These are phyloP conservation scores for Rhodomyrtus psidioides DNA, from an alignment of 441 rosid genomes.

Conservation along the genomic window DNA sequence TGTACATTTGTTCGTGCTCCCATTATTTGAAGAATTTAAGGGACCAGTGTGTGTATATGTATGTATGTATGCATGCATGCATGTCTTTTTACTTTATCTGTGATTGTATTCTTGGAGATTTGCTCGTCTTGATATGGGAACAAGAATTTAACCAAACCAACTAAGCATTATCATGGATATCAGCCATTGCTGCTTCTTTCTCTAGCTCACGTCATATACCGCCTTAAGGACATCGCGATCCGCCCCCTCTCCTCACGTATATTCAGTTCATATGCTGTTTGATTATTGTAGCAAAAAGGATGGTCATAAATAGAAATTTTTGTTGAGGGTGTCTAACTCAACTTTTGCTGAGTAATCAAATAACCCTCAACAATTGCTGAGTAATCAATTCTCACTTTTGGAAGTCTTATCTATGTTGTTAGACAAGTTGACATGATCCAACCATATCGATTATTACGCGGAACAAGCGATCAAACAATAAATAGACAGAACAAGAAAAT, in stretches of 20 bases:
- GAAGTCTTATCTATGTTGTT: neutral
- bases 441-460: too few relatives aligned
- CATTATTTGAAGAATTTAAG: too few relatives aligned
- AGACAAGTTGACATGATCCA: neutral
- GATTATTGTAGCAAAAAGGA: neutral
- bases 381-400: neutral
- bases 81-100: neutral
- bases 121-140: neutral
- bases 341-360: neutral
- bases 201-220: neutral
- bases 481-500: too few relatives aligned
- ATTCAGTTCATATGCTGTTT: neutral
- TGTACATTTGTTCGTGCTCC: neutral
- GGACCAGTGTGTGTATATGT: too few relatives aligned
- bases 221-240: neutral
- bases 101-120: neutral
- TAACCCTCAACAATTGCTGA: neutral
- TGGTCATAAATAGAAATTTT: neutral
- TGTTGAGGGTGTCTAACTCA: neutral
- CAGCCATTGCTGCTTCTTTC: neutral
- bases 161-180: neutral
- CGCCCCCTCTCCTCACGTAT: neutral
- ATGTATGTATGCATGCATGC: too few relatives aligned
- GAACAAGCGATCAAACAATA: too few relatives aligned
- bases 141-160: neutral